Evolutionary conservation across 1,284 basidiomycete species (phyloP).

Genomic region (Moesziomyces aphidis): DNA sequence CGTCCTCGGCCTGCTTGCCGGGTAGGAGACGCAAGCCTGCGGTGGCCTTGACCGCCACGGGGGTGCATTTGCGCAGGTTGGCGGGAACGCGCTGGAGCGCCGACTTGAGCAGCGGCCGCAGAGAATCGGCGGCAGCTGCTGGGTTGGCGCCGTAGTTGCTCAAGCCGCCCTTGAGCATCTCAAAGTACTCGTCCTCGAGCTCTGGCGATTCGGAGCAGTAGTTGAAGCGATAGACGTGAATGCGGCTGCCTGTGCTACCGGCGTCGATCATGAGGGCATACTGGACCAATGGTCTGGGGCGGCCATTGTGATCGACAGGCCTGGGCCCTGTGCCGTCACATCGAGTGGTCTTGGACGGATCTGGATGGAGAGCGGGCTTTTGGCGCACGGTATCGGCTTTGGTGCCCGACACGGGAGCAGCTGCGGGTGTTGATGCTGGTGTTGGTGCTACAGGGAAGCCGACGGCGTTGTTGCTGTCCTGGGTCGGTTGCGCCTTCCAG

Average conservation of each 20-base stretch:
- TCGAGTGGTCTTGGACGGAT: slow-evolving; percentile 60
- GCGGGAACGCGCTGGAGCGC: slow-evolving; percentile 83
- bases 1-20: slow-evolving; percentile 76
- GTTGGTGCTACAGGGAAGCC: slow-evolving; percentile 19
- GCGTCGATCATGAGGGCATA: slow-evolving; percentile 98
- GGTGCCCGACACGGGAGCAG: slow-evolving; percentile 30
- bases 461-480: slow-evolving; percentile 15
- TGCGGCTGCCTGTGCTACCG: slow-evolving; percentile 94
- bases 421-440: slow-evolving; percentile 10
- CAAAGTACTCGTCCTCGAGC: slow-evolving; percentile 95
- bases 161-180: slow-evolving; percentile 83
- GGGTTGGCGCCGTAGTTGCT: slow-evolving; percentile 75
- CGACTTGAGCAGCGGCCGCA: slow-evolving; percentile 84
- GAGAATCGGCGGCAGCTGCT: slow-evolving; percentile 79
- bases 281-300: slow-evolving; percentile 71
- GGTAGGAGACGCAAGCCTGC: slow-evolving; percentile 88
- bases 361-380: slow-evolving; percentile 55
- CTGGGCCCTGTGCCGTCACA: slow-evolving; percentile 43
- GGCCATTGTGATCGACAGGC: slow-evolving; percentile 49
- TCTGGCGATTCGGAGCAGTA: slow-evolving; percentile 72
- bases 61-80: slow-evolving; percentile 79
- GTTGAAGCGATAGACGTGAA: slow-evolving; percentile 86
- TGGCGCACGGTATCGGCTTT: slow-evolving; percentile 28
- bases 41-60: slow-evolving; percentile 93
- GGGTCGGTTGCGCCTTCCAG: slow-evolving; percentile 23